Evolutionary conservation across 129 eudicot species (phyloP).

Genomic region (Escallonia rubra): DNA sequence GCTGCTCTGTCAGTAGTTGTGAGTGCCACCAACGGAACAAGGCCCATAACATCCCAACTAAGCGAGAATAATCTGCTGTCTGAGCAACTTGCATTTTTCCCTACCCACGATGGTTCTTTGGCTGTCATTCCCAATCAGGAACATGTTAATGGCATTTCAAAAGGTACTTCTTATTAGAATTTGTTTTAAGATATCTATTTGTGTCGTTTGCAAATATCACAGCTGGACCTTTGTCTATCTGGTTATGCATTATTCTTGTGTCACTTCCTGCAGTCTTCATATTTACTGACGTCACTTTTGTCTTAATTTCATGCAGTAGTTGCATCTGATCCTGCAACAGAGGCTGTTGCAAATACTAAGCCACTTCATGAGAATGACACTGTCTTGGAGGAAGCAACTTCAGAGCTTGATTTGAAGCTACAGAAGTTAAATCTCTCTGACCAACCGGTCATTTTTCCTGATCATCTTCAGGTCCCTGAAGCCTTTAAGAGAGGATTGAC

Average conservation of each 20-base stretch:
- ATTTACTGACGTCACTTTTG: not conserved
- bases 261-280: too few species aligned
- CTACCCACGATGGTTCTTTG: constrained; percentile 10
- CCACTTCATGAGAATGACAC: constrained; percentile 22
- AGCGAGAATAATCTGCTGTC: constrained; percentile 16
- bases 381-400: constrained; percentile 26
- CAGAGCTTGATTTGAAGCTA: constrained; percentile 36
- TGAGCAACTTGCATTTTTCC: constrained; percentile 17
- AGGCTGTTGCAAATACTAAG: constrained; percentile 3
- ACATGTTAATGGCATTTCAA: constrained; percentile 14
- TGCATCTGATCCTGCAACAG: constrained; percentile 16
- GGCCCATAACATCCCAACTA: constrained; percentile 7
- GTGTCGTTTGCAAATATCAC: too few species aligned
- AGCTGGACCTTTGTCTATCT: too few species aligned
- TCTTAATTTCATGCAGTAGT: constrained; percentile 12
- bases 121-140: constrained; percentile 15
- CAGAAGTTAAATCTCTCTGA: constrained; percentile 36
- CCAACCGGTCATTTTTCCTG: constrained; percentile 61
- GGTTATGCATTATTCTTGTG: too few species aligned
- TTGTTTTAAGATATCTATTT: too few species aligned
- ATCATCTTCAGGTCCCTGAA: constrained; percentile 65
- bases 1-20: constrained; percentile 18
- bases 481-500: constrained; percentile 37
- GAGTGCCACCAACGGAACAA: constrained; percentile 1
- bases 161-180: constrained; percentile 25